Percentiles rank a stretch among this genome's conserved stretches.
These are phyloP conservation scores for Macadamia integrifolia DNA, from an alignment of 164 flowering plant species.

Conservation along the genomic window DNA sequence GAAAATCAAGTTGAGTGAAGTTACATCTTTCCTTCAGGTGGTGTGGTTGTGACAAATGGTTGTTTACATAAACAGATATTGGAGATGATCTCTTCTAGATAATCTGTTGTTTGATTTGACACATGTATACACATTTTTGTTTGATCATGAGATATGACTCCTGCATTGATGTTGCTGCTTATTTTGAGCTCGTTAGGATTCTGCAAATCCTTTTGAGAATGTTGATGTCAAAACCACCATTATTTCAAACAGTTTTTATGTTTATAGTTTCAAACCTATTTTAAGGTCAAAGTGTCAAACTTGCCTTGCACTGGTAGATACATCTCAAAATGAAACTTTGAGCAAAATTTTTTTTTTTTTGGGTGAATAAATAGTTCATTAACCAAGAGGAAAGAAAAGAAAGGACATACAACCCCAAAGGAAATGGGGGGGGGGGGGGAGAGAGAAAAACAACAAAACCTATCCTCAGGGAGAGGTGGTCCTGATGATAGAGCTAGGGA, in stretches of 20 bases:
- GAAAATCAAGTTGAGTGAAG: conserved; percentile 66
- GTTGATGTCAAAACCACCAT: background rate
- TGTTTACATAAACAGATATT: conserved; percentile 47
- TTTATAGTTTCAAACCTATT: background rate
- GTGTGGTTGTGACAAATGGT: conserved; percentile 70
- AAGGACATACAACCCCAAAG: too few species aligned
- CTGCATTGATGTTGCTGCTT: too few species aligned
- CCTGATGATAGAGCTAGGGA: too few species aligned
- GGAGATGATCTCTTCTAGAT: conserved; percentile 38
- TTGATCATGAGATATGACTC: background rate
- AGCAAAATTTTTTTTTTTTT: background rate
- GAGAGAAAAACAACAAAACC: too few species aligned
- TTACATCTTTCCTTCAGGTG: conserved; percentile 63
- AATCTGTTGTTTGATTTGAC: conserved; percentile 20
- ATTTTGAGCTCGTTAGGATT: too few species aligned
- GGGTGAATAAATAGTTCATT: too few species aligned
- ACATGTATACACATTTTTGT: background rate
- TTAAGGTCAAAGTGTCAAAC: conserved; percentile 1
- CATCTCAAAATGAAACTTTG: background rate
- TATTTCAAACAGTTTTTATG: background rate
- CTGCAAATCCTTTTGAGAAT: background rate
- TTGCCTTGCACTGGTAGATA: background rate
- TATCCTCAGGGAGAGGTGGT: too few species aligned
- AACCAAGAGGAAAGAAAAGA: too few species aligned
- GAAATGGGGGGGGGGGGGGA: too few species aligned